Evolutionary conservation across 352 stramenopile genomes (phyloP).

Genomic region (Globisporangium apiculatum): DNA sequence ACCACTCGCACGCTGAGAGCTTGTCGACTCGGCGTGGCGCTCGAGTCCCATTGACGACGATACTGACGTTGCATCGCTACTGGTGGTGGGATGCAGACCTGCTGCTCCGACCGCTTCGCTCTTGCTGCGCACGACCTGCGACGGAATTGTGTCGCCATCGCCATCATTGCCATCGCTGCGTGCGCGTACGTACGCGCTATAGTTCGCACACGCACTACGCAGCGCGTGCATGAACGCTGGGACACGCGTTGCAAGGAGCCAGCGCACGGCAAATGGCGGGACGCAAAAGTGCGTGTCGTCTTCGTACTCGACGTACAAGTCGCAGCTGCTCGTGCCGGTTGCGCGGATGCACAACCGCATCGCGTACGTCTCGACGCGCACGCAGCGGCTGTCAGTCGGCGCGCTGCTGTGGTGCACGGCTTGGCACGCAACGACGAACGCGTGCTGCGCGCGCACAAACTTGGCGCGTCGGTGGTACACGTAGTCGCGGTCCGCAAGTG

Average conservation of each 20-base stretch:
- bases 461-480: conserved; percentile 61
- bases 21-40: neutral
- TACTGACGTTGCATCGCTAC: neutral
- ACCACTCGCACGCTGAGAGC: neutral
- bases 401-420: conserved; percentile 41
- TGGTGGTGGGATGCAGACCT: neutral
- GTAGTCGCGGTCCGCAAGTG: conserved; percentile 66
- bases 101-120: conserved; percentile 1
- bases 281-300: conserved; percentile 77
- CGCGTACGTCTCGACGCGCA: conserved; percentile 62
- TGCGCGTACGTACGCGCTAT: conserved; percentile 36
- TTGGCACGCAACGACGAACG: conserved; percentile 66
- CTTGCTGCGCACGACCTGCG: conserved; percentile 37
- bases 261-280: conserved; percentile 60
- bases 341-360: conserved; percentile 56
- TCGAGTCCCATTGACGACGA: neutral
- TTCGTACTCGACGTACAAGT: conserved; percentile 70
- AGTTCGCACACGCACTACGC: conserved; percentile 48
- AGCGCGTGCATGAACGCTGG: conserved; percentile 56
- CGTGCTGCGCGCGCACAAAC: conserved; percentile 41
- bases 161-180: conserved; percentile 25
- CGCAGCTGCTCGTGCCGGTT: conserved; percentile 47
- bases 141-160: conserved; percentile 28
- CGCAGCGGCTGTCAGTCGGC: conserved; percentile 24
- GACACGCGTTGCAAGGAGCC: conserved; percentile 43